Base-by-base conservation (phyloP, 805 yeast species). In the Lipomyces chichibuensis region DNA sequence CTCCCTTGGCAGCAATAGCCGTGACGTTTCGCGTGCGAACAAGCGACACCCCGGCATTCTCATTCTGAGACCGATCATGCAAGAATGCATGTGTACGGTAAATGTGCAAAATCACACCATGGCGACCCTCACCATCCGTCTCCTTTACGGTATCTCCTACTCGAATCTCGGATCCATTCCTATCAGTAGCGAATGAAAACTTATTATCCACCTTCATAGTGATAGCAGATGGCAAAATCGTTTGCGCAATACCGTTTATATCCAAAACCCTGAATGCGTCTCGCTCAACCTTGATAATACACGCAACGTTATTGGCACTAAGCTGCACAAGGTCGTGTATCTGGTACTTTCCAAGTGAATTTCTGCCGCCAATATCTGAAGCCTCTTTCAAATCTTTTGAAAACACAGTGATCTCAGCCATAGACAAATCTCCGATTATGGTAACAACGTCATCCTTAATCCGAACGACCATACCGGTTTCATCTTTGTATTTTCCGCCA, bases 121-220 rank as follows among this genome's bases (percentile, higher is more conserved):
- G 93, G 76, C 96, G 86, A 73, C 90, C 88, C 73, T 92, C 97
- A 59, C 96, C 96, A 17, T 84, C 82, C 33, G 83, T 78, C 76
- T 95, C 99, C 73, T 88, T 88, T n/a, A 95, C 96, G 2, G 95
- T 88, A 76, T 95, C 99, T 60, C 98, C 98, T 51, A 91, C 87
- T 65, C 89, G 87, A 64, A 95, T 86, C 71, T 95, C 94, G 60
- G 87, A 84, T 58, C 99, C 99, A 66, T 85, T 84, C 67, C 85
- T 83, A 77, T 95, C 99, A 0, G 97, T 89, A 2, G 97, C 91
- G 64, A 91, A 88, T 69, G 90, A 89, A 64, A 91, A 89, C 73
- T 89, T 86, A 55, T 75, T 70, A n/a, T 84, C 84, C 57, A 94
- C 83, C 75, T 91, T 91, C 71, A 91, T 84, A 39, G 92, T 86